These are phyloP conservation scores for Aureoboletus auriporus DNA, from an alignment of 768 basidiomycete species.

Conservation along the genomic window DNA sequence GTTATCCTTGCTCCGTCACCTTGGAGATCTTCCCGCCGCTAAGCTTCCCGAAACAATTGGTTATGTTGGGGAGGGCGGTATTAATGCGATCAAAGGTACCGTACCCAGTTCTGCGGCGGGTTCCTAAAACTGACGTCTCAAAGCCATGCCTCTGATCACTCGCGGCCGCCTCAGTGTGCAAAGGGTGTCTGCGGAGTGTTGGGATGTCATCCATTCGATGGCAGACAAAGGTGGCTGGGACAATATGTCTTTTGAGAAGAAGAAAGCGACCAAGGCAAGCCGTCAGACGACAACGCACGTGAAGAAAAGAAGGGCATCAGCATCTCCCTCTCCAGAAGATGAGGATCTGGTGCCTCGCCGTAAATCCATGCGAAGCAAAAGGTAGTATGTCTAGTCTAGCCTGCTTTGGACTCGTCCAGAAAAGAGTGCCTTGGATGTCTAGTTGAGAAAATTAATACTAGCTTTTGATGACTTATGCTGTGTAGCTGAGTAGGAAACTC, in stretches of 20 bases:
- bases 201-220: slow-evolving; percentile 54
- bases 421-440: too few species aligned
- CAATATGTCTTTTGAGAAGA: slow-evolving; percentile 38
- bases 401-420: too few species aligned
- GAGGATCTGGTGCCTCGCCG: slow-evolving; percentile 13
- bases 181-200: slow-evolving; percentile 63
- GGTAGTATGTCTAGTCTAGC: background rate
- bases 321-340: background rate
- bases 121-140: slow-evolving; percentile 10
- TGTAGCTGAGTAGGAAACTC: background rate
- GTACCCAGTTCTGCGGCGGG: slow-evolving; percentile 10
- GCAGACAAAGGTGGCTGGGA: slow-evolving; percentile 82
- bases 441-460: too few species aligned
- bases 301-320: slow-evolving; percentile 23
- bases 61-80: slow-evolving; percentile 63
- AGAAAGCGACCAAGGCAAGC: slow-evolving; percentile 20
- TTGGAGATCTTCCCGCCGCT: slow-evolving; percentile 41
- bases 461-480: too few species aligned
- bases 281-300: background rate
- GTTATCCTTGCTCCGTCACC: slow-evolving; percentile 64
- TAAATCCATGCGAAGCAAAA: slow-evolving; percentile 20
- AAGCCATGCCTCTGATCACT: slow-evolving; percentile 76
- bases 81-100: slow-evolving; percentile 60
- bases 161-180: slow-evolving; percentile 88
- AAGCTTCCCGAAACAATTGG: slow-evolving; percentile 49